Percentiles rank a stretch among this genome's conserved stretches.
Evolutionary conservation across 176 grass and related monocot species (phyloP).

Genomic region (Aegilops longissima): DNA sequence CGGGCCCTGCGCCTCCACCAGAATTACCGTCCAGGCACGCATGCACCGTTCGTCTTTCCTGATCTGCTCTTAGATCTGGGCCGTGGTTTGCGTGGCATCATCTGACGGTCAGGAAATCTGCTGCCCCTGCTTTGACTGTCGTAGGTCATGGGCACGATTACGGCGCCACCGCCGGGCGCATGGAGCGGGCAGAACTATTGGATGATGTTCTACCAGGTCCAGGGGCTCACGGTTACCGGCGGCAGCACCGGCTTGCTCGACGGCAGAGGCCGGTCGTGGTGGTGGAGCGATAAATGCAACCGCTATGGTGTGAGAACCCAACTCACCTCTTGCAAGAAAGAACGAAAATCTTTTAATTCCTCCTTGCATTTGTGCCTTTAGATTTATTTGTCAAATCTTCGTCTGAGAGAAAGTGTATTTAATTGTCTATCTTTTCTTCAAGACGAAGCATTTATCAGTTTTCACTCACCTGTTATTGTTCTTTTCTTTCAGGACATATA

Average conservation of each 20-base stretch:
- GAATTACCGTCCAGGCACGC: slow-evolving; percentile 40
- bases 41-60: neutral
- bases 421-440: too few species aligned
- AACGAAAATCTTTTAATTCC: too few species aligned
- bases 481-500: neutral
- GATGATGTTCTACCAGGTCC: slow-evolving; percentile 37
- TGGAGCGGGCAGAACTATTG: slow-evolving; percentile 17
- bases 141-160: slow-evolving; percentile 35
- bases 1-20: slow-evolving; percentile 38
- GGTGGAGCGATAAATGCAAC: slow-evolving; percentile 25
- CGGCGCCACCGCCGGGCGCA: slow-evolving; percentile 25
- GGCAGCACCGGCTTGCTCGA: neutral
- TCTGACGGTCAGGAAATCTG: neutral
- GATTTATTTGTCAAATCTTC: too few species aligned
- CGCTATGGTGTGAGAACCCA: neutral
- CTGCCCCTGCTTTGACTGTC: neutral
- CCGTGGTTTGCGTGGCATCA: neutral
- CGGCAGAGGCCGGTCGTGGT: slow-evolving; percentile 2
- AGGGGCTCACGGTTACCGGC: slow-evolving; percentile 47
- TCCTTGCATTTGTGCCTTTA: too few species aligned
- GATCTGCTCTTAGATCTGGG: neutral
- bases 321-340: neutral
- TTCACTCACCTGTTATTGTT: neutral
- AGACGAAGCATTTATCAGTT: too few species aligned
- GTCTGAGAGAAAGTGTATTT: too few species aligned